Base-by-base conservation (phyloP, 345 rosid genomes). In the Dipteronia sinensis region DNA sequence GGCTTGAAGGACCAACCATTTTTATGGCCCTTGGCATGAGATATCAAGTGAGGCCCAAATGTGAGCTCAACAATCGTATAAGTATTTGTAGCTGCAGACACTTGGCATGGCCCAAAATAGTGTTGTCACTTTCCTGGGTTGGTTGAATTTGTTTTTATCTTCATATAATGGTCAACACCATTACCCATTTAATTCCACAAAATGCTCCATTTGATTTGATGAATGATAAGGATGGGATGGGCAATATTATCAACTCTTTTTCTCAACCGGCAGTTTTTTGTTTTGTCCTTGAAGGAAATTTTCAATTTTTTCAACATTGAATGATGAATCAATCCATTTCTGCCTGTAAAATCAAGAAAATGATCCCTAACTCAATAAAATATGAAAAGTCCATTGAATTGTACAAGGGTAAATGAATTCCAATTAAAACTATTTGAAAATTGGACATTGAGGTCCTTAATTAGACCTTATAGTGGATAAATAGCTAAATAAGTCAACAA, bases 101-200 rank as follows among this genome's bases (percentile, higher is more conserved):
- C 15, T 22, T 0, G 19, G 63, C 65, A 51, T 49, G 40, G 40
- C 16, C 6, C 10, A 6, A 38, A 17, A 12, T 27, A 1, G 6
- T 38, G 25, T 79, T 23, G 25, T 79, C 76, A 27, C 46, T 73
- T 59, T 79, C 73, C 16, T 13, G 10, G 77, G 77, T 74, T 31
- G 74, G 77, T 66, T 58, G 42, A 73, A 42, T 56, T 65, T 58
- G 72, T 77, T 9, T 2, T 61, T 27, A 4, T 55, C 20, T 20
- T 31, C 19, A 12, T 23, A 11, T 1, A 49, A 53, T 6, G 20
- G 56, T 67, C 49, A 49, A 49, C n/a, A 16, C 64, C 11, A 38
- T 6, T 31, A 38, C 1, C 31, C 25, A 64, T 64, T 64, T 27
- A 22, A 29, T 20, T 47, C 38, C 9, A 73, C n/a, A 19, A 19